Conservation (phyloP, 2,329 filamentous ascomycete genomes). For the Fusarium chlamydosporum region DNA sequence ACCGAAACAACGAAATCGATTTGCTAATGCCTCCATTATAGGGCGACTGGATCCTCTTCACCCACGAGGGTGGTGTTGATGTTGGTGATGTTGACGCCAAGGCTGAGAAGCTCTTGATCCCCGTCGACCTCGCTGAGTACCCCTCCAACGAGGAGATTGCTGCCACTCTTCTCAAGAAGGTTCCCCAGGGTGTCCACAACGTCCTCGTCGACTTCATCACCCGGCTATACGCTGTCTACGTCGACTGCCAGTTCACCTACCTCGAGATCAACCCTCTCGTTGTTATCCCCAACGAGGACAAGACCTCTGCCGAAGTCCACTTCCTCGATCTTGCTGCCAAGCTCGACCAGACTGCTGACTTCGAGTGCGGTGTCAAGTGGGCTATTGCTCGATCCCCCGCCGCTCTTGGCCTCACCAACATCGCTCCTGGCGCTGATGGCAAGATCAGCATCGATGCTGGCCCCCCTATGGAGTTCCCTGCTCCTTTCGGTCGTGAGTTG, state of each 20-base stretch:
- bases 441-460: slow-evolving; percentile 96
- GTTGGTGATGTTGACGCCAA: slow-evolving; percentile 99
- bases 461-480: slow-evolving; percentile 98
- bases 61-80: slow-evolving; percentile 99
- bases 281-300: slow-evolving; percentile 93
- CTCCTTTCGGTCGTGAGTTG: slow-evolving; percentile 97
- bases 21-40: slow-evolving; percentile 59
- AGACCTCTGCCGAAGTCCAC: slow-evolving; percentile 93
- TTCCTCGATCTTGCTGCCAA: slow-evolving; percentile 99
- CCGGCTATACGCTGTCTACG: slow-evolving; percentile 97
- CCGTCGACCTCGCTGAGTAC: slow-evolving; percentile 93
- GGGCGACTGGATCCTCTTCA: slow-evolving; percentile 99
- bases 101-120: slow-evolving; percentile 98
- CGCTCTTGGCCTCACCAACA: slow-evolving; percentile 84
- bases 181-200: slow-evolving; percentile 95
- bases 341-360: slow-evolving; percentile 98
- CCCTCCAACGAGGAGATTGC: slow-evolving; percentile 97
- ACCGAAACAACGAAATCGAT: slow-evolving; percentile 7
- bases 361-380: slow-evolving; percentile 99
- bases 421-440: slow-evolving; percentile 71
- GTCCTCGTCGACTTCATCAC: slow-evolving; percentile 99
- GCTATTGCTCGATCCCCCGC: slow-evolving; percentile 92
- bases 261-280: slow-evolving; percentile 99
- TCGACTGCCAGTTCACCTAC: slow-evolving; percentile 99
- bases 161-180: slow-evolving; percentile 85